A percentile compares a stretch with the other conserved stretches of the same genome.
phyloP scores from a whole-genome alignment of 2,329 filamentous ascomycete genomes.

The Trichocomaceae sp. region DNA sequence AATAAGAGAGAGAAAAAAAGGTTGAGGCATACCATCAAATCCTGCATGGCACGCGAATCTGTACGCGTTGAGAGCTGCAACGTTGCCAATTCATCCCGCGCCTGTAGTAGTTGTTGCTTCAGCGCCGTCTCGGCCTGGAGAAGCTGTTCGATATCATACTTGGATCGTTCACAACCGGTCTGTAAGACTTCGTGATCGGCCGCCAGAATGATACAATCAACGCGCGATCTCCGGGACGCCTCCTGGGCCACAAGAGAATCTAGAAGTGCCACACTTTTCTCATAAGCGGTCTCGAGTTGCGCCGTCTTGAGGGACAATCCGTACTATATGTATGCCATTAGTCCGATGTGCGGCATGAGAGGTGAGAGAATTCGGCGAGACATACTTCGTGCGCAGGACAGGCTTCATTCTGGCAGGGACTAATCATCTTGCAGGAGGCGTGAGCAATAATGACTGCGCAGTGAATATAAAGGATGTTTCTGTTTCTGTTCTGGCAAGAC shows the following conservation, averaged over 20 bases:
- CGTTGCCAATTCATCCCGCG: slow-evolving; percentile 41
- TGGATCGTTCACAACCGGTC: slow-evolving; percentile 53
- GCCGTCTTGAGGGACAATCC: slow-evolving; percentile 48
- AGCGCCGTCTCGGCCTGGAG: slow-evolving; percentile 34
- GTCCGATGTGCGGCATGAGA: neutral
- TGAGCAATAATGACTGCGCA: neutral
- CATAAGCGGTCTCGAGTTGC: slow-evolving; percentile 63
- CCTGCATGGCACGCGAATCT: slow-evolving; percentile 50
- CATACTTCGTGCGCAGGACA: slow-evolving; percentile 21
- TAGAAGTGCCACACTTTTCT: slow-evolving; percentile 57
- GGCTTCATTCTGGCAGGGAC: slow-evolving; percentile 3
- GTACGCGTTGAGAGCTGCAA: slow-evolving; percentile 34
- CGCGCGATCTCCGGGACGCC: slow-evolving; percentile 60
- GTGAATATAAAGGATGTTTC: neutral
- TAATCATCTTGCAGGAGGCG: neutral
- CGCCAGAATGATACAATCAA: slow-evolving; percentile 64
- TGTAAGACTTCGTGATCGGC: slow-evolving; percentile 66
- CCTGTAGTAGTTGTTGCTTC: slow-evolving; percentile 44
- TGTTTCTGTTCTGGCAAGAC: neutral
- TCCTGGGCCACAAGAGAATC: slow-evolving; percentile 69
- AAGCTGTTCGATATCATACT: slow-evolving; percentile 49
- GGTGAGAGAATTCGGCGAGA: neutral
- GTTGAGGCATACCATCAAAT: slow-evolving; percentile 44
- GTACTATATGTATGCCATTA: slow-evolving; percentile 4
- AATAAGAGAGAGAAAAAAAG: neutral